Percentiles rank a stretch among this genome's conserved stretches.
phyloP scores from a whole-genome alignment of 2,329 filamentous ascomycete genomes.

The Cladosporium halotolerans region DNA sequence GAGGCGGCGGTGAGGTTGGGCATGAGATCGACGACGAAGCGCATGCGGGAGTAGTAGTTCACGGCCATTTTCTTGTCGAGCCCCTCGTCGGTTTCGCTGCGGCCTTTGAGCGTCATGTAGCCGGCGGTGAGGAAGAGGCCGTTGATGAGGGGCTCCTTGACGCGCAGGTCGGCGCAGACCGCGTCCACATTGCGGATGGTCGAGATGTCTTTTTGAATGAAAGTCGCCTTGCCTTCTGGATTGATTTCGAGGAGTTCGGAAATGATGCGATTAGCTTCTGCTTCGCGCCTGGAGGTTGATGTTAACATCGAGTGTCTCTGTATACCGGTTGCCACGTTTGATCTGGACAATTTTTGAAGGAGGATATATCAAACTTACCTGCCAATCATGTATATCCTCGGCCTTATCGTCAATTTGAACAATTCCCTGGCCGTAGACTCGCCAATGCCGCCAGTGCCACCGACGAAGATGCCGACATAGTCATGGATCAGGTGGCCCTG shows the following conservation, averaged over 20 bases:
- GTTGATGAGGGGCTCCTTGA: constrained; percentile 48
- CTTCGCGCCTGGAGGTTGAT: constrained; percentile 27
- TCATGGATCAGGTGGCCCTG: constrained; percentile 22
- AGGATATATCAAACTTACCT: constrained; percentile 19
- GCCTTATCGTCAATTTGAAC: constrained; percentile 33
- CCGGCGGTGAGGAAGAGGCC: constrained; percentile 50
- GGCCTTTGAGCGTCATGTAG: constrained; percentile 38
- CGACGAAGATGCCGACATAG: constrained; percentile 35
- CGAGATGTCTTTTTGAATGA: constrained; percentile 39
- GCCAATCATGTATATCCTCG: constrained; percentile 39
- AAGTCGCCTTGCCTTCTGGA: constrained; percentile 31
- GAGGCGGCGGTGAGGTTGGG: constrained; percentile 46
- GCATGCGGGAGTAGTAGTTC: constrained; percentile 52
- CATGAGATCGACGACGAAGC: constrained; percentile 52
- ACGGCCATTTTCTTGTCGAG: constrained; percentile 49
- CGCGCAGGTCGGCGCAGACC: constrained; percentile 42
- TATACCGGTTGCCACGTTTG: neutral
- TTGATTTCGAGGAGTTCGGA: constrained; percentile 35
- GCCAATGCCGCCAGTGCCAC: constrained; percentile 40
- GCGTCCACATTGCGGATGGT: constrained; percentile 38
- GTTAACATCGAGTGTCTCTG: neutral
- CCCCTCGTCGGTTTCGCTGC: constrained; percentile 50
- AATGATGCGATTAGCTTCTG: constrained; percentile 33
- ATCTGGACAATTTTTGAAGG: neutral
- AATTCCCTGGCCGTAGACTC: constrained; percentile 39